Evolutionary conservation across 2,329 filamentous ascomycete genomes (phyloP).

Genomic region (Zymoseptoria passerinii): DNA sequence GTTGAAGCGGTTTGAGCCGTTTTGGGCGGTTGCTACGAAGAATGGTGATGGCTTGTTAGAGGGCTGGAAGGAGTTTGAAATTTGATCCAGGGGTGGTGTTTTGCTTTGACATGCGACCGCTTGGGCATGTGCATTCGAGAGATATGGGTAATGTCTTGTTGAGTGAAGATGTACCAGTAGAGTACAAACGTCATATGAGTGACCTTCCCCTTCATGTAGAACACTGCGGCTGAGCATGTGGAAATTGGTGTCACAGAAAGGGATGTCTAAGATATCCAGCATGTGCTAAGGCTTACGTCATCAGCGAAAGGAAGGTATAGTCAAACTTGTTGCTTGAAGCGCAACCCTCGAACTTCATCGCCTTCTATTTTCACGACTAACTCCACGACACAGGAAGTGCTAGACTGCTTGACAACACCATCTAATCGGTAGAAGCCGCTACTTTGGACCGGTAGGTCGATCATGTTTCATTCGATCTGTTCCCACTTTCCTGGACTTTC

Average conservation of each 20-base stretch:
- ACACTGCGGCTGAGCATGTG: not conserved
- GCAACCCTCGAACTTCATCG: not conserved
- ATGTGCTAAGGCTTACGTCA: not conserved
- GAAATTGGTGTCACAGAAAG: not conserved
- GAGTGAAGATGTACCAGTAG: not conserved
- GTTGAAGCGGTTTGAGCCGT: conserved; percentile 63
- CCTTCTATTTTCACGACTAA: not conserved
- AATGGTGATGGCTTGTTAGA: conserved; percentile 70
- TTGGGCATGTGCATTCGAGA: not conserved
- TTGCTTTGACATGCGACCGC: not conserved
- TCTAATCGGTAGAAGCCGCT: not conserved
- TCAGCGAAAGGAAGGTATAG: no score
- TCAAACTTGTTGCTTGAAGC: not conserved
- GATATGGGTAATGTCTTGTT: not conserved
- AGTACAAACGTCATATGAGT: not conserved
- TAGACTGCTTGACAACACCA: not conserved
- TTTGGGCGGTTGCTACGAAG: conserved; percentile 74
- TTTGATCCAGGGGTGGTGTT: conserved; percentile 6
- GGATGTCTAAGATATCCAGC: not conserved
- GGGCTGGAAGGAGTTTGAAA: conserved; percentile 59
- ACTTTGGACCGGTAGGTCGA: not conserved
- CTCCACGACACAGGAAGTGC: not conserved
- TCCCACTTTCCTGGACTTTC: not conserved
- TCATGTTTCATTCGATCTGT: not conserved
- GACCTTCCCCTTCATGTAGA: not conserved